Conservation (phyloP, 441 rosid genomes). For the Breynia disticha region DNA sequence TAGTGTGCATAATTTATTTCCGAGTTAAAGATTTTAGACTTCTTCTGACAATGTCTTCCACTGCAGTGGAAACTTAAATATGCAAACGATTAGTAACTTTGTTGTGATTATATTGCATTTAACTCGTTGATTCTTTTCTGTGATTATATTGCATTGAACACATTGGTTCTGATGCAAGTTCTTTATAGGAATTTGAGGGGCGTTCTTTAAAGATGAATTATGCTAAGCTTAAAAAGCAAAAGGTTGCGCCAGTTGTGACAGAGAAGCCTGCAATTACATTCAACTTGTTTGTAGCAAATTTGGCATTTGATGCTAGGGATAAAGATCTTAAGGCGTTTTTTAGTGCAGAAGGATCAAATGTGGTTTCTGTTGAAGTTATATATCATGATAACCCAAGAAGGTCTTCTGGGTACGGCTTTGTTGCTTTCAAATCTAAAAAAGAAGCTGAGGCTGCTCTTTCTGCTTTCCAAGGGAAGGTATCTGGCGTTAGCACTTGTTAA, state of each 20-base stretch:
- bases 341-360: conserved; percentile 33
- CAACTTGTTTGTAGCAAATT: conserved; percentile 62
- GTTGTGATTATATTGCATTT: not conserved
- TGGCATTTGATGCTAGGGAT: conserved; percentile 54
- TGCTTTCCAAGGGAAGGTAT: conserved; percentile 64
- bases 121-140: not conserved
- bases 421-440: conserved; percentile 62
- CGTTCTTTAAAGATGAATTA: conserved; percentile 48
- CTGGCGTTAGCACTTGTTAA: not conserved
- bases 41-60: too few relatives aligned
- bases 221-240: conserved; percentile 50
- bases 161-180: conserved; percentile 1
- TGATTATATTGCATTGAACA: not conserved
- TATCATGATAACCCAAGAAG: conserved; percentile 62
- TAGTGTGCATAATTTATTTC: too few relatives aligned
- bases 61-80: too few relatives aligned
- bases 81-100: too few relatives aligned
- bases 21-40: too few relatives aligned
- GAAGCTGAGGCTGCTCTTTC: conserved; percentile 54
- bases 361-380: conserved; percentile 55
- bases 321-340: conserved; percentile 66
- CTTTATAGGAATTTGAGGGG: conserved; percentile 59
- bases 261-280: conserved; percentile 38
- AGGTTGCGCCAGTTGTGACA: conserved; percentile 24
- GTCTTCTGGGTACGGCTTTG: conserved; percentile 77